phyloP scores from a whole-genome alignment of 225 moss, liverwort and hornwort genomes.

The Lunularia cruciata region DNA sequence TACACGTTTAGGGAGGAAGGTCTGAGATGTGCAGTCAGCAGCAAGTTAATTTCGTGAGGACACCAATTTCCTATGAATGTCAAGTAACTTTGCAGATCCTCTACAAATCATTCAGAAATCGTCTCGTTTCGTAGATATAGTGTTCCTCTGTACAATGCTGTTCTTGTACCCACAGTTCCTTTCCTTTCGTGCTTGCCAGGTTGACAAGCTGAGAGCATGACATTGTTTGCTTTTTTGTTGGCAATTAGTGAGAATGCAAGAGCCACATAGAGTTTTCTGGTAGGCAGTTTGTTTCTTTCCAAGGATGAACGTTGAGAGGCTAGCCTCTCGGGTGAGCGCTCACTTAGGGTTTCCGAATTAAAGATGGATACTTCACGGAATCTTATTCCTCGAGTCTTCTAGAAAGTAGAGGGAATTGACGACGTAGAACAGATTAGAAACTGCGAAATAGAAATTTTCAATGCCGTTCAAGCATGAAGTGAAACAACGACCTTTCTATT shows the following conservation, averaged over 20 bases:
- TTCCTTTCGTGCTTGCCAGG: conserved; percentile 1
- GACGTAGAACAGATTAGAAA: too few relatives aligned
- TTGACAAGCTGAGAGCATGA: neutral
- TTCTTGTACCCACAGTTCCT: neutral
- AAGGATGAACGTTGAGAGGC: neutral
- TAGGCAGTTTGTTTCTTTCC: neutral
- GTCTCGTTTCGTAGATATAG: neutral
- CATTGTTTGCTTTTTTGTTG: neutral
- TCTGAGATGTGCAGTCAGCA: neutral
- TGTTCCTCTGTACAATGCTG: neutral
- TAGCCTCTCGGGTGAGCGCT: too few relatives aligned
- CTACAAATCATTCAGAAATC: neutral
- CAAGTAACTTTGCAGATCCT: too few relatives aligned
- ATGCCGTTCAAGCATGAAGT: too few relatives aligned
- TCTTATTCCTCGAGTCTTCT: too few relatives aligned
- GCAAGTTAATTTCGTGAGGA: neutral
- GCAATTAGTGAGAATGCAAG: neutral
- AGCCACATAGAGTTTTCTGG: neutral
- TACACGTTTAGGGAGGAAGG: neutral
- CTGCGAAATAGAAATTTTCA: too few relatives aligned
- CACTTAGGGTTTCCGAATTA: neutral
- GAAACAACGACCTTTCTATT: too few relatives aligned
- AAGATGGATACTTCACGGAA: too few relatives aligned
- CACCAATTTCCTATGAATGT: too few relatives aligned
- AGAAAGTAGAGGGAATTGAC: too few relatives aligned